Percentiles rank a stretch among this genome's conserved stretches.
phyloP scores from a whole-genome alignment of 805 yeast species.

The Monosporozyma siamensis region DNA sequence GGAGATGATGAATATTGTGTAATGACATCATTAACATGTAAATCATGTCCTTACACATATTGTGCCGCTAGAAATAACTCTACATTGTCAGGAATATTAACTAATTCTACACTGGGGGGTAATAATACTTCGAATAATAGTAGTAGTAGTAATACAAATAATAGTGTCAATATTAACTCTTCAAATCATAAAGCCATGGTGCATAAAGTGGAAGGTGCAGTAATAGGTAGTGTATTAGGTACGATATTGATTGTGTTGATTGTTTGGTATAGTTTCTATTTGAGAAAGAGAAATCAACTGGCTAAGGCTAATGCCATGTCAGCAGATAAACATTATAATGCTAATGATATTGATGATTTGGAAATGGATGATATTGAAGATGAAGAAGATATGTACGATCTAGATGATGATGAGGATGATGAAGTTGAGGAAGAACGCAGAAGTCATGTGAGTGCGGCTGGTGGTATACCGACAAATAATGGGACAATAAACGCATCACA shows the following conservation, averaged over 20 bases:
- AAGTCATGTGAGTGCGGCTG: neutral
- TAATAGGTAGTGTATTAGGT: constrained; percentile 51
- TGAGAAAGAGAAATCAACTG: constrained; percentile 22
- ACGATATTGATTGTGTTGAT: constrained; percentile 32
- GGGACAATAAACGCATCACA: neutral
- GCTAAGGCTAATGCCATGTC: constrained; percentile 14
- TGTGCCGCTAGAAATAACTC: constrained; percentile 30
- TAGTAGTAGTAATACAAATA: constrained; percentile 22
- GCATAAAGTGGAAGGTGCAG: constrained; percentile 60
- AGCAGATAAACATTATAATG: constrained; percentile 21
- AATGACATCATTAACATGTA: constrained; percentile 47
- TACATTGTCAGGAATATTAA: neutral
- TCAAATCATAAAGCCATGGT: constrained; percentile 30
- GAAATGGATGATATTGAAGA: constrained; percentile 9
- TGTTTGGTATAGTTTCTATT: constrained; percentile 33
- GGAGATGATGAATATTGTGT: constrained; percentile 43
- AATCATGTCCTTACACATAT: constrained; percentile 44
- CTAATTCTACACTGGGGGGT: constrained; percentile 5
- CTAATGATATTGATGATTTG: constrained; percentile 12
- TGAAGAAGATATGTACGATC: constrained; percentile 14
- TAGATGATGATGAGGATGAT: neutral
- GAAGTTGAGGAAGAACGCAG: neutral
- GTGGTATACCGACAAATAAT: neutral
- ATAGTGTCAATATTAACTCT: constrained; percentile 17
- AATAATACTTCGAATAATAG: constrained; percentile 12